A percentile compares a stretch with the other conserved stretches of the same genome.
phyloP scores from a whole-genome alignment of 2,329 filamentous ascomycete species.

The Emericellopsis atlantica region DNA sequence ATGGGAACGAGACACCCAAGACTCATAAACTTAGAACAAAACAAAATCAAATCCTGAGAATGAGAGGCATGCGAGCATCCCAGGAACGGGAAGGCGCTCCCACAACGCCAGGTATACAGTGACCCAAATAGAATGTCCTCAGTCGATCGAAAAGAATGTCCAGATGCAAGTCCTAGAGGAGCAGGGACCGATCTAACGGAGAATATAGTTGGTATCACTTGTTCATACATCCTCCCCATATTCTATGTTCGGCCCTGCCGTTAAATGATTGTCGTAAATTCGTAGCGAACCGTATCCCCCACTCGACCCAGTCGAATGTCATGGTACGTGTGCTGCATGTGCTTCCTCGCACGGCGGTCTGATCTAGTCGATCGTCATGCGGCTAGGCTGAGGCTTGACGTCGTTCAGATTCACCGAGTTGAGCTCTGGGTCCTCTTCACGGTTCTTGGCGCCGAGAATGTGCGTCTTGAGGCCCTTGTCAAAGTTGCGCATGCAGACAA shows the following conservation, averaged over 20 bases:
- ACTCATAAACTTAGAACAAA: no score
- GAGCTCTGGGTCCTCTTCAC: slow-evolving; percentile 40
- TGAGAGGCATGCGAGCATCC: no score
- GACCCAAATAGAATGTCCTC: no score
- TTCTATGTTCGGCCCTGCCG: slow-evolving; percentile 1
- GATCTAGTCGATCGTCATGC: slow-evolving; percentile 48
- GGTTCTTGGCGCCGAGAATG: slow-evolving; percentile 38
- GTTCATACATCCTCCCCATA: no score
- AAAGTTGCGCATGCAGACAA: slow-evolving; percentile 85
- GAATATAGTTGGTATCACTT: no score
- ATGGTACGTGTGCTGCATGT: not conserved
- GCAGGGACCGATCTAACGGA: no score
- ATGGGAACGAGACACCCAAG: no score
- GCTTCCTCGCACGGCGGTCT: not conserved
- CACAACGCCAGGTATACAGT: no score
- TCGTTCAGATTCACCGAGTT: slow-evolving; percentile 45
- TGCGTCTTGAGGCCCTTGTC: slow-evolving; percentile 80
- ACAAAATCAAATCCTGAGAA: no score
- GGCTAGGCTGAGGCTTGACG: slow-evolving; percentile 40
- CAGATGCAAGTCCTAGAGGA: no score
- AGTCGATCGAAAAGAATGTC: no score
- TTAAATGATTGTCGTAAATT: not conserved
- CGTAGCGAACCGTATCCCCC: not conserved
- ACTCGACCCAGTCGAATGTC: not conserved
- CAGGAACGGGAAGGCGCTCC: no score